These are phyloP conservation scores for Gracilaria vermiculophylla DNA, from an alignment of 23 red algal species.

Conservation along the genomic window DNA sequence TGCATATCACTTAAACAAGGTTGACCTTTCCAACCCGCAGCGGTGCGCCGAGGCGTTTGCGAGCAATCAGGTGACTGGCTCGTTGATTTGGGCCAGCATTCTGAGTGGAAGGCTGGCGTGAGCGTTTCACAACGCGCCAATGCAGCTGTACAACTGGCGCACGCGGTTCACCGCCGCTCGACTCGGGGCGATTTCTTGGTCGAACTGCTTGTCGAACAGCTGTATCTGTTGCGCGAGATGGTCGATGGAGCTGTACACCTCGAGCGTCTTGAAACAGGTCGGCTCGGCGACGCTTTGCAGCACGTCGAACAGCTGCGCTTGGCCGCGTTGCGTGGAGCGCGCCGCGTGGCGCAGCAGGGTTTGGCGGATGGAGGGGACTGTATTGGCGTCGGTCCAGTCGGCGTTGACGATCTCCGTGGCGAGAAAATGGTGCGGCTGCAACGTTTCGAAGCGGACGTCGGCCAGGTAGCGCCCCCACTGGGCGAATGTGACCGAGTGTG, in stretches of 20 bases:
- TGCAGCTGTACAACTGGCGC: constrained; percentile 24
- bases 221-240: constrained; percentile 2
- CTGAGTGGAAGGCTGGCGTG: constrained; percentile 34
- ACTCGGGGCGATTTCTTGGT: neutral
- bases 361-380: neutral
- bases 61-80: constrained; percentile 53
- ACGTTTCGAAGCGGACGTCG: neutral
- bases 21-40: constrained; percentile 20
- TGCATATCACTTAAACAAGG: constrained; percentile 13
- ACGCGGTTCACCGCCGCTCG: constrained; percentile 57
- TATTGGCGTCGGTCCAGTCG: constrained; percentile 19
- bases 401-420: constrained; percentile 43
- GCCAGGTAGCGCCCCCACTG: neutral
- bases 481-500: constrained; percentile 7
- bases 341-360: constrained; percentile 2
- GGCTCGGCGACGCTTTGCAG: constrained; percentile 30
- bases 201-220: constrained; percentile 20
- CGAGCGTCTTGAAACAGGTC: constrained; percentile 50
- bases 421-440: neutral
- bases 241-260: constrained; percentile 41
- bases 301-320: neutral
- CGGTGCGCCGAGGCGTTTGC: constrained; percentile 39
- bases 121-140: neutral
- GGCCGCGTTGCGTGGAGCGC: neutral
- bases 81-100: constrained; percentile 47